Evolutionary conservation across 495 filamentous ascomycete genomes (phyloP).

Genomic region (Jackrogersella minutella): DNA sequence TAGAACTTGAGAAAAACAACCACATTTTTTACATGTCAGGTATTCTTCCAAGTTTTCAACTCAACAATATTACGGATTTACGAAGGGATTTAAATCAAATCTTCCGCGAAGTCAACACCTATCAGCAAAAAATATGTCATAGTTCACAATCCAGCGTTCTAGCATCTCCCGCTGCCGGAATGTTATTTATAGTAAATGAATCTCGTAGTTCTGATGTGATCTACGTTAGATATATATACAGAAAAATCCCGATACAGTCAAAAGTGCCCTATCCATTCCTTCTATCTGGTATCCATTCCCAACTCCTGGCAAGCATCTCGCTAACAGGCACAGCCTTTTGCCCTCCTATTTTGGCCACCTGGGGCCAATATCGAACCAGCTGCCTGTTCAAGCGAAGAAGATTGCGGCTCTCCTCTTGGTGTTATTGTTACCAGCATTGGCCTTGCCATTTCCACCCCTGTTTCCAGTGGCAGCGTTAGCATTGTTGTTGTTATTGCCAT

Average conservation of each 20-base stretch:
- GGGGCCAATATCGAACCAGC: neutral
- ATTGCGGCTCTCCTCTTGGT: constrained; percentile 24
- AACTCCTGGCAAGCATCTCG: constrained; percentile 26
- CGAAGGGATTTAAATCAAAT: too few species aligned
- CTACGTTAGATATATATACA: constrained; percentile 37
- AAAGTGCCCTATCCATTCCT: constrained; percentile 28
- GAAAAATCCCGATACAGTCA: constrained; percentile 24
- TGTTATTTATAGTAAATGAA: neutral
- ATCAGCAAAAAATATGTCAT: too few species aligned
- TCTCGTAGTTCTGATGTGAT: constrained; percentile 10
- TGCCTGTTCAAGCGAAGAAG: constrained; percentile 25
- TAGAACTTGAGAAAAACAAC: too few species aligned
- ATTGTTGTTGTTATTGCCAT: constrained; percentile 27
- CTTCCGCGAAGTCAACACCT: too few species aligned
- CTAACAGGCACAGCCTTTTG: constrained; percentile 26
- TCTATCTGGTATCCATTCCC: constrained; percentile 29
- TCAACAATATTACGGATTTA: too few species aligned
- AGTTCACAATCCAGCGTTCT: too few species aligned
- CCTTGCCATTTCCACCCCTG: neutral
- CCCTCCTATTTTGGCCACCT: neutral
- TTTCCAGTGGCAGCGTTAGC: neutral
- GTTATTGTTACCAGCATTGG: constrained; percentile 6
- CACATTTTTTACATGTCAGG: too few species aligned
- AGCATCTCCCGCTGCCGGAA: neutral
- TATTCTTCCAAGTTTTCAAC: too few species aligned